Base-by-base conservation (phyloP, 164 flowering plant species). In the Umbellularia californica region DNA sequence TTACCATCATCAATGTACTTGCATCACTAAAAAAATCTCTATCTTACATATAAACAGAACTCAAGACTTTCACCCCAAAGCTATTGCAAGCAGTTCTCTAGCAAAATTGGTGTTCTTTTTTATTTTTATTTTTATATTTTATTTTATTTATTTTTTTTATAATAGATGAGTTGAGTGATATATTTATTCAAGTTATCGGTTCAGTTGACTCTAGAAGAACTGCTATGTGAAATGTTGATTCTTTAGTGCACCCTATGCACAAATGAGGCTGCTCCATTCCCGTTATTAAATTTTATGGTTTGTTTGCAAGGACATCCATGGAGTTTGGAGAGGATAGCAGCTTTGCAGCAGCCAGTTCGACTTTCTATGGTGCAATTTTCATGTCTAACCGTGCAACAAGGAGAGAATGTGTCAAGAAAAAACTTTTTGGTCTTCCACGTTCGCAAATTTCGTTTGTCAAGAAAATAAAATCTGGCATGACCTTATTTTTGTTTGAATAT, bases 401-500 rank as follows among this genome's bases (percentile, higher is more conserved):
- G 77, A 76, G 74, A 73, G 95, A 90, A 76, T 90, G 90, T 75
- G 69, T 90, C 5, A 78, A 70, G 25, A 71, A 83, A 27, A 79
- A 77, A 12, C 68, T 92, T 5, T 89, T 92, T 75, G 93, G 90
- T 58, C 90, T 92, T 66, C 93, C 95, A 58, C 68, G 74, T 66
- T 30, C 80, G 41, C 72, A 72, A 12, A 74, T 81, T 50, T 3
- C 41, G 60, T 87, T 90, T 84, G 93, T 92, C 24, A 77, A 78
- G 72, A 81, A 86, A 41, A 79, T 92, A 68, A 89, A 88, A 81
- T 68, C 70, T 30, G 92, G 94, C 55, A 92, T 87, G 95, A 30
- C 87, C n/a, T 75, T 92, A 58, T 92, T 92, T 84, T 77, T 92
- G 20, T 92, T 87, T 83, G 93, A 92, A 70, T 83, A 75, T 69